Percentiles rank a stretch among this genome's conserved stretches.
These are phyloP conservation scores for Eimeria mitis DNA, from an alignment of 169 alveolate species.

Conservation along the genomic window DNA sequence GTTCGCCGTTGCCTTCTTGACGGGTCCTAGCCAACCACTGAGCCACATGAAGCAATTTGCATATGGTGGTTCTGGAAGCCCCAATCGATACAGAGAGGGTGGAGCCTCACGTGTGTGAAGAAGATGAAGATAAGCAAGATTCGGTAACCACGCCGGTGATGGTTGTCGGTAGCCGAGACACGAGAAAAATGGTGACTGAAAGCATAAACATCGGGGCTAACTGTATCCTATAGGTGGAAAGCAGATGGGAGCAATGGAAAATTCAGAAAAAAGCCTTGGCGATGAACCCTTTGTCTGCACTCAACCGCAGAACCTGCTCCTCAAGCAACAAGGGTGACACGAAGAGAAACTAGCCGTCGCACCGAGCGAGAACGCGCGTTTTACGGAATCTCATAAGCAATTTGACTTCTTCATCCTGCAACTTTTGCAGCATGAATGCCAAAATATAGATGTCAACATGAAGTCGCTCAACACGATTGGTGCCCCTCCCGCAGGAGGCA, in stretches of 20 bases:
- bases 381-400: not conserved
- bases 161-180: slow-evolving; percentile 19
- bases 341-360: slow-evolving; percentile 30
- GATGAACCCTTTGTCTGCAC: not conserved
- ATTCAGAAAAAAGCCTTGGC: not conserved
- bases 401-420: not conserved
- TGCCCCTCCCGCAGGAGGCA: not conserved
- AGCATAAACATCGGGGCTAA: not conserved
- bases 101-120: not conserved
- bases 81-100: not conserved
- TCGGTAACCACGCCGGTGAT: not conserved
- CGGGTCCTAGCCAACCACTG: not conserved
- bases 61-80: not conserved
- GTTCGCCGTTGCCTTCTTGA: not conserved
- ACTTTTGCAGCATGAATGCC: not conserved
- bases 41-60: not conserved
- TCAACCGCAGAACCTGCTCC: not conserved
- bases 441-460: not conserved
- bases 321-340: not conserved
- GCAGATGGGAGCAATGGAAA: not conserved
- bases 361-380: not conserved
- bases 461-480: not conserved
- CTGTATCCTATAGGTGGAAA: not conserved
- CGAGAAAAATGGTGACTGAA: not conserved
- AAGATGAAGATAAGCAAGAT: not conserved